Percentiles rank a stretch among this genome's conserved stretches.
Conservation (phyloP, 805 yeast species). For the Hanseniaspora hatyaiensis region DNA sequence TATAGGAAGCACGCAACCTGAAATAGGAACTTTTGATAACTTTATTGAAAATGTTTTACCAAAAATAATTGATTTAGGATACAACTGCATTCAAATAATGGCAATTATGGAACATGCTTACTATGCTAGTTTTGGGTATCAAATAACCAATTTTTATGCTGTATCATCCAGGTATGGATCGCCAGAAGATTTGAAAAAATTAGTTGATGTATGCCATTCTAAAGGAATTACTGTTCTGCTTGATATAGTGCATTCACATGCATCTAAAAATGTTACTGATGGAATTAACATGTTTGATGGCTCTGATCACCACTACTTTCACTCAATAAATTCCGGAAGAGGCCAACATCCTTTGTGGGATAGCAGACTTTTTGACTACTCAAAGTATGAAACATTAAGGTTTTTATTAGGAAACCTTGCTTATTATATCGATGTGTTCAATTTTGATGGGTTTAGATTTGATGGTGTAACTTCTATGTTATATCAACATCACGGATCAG, state of each 20-base stretch:
- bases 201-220: conserved; percentile 83
- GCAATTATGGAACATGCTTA: conserved; percentile 98
- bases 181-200: conserved; percentile 85
- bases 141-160: conserved; percentile 86
- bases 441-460: conserved; percentile 89
- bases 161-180: conserved; percentile 83
- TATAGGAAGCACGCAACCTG: conserved; percentile 82
- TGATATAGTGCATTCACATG: conserved; percentile 93
- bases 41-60: conserved; percentile 74
- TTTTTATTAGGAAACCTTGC: conserved; percentile 76
- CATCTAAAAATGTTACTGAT: conserved; percentile 86
- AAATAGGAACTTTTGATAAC: conserved; percentile 72
- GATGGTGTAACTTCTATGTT: conserved; percentile 96
- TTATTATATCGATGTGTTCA: conserved; percentile 67
- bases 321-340: conserved; percentile 57
- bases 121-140: conserved; percentile 97
- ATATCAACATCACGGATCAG: conserved; percentile 81
- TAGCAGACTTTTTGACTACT: conserved; percentile 85
- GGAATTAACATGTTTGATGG: conserved; percentile 92
- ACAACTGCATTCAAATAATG: conserved; percentile 90
- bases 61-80: conserved; percentile 72
- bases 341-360: conserved; percentile 93
- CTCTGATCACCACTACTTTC: conserved; percentile 89
- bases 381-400: conserved; percentile 79
- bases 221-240: conserved; percentile 75